Percentiles rank a stretch among this genome's conserved stretches.
phyloP scores from a whole-genome alignment of 2,329 filamentous ascomycete genomes.

The Talaromyces sp. region DNA sequence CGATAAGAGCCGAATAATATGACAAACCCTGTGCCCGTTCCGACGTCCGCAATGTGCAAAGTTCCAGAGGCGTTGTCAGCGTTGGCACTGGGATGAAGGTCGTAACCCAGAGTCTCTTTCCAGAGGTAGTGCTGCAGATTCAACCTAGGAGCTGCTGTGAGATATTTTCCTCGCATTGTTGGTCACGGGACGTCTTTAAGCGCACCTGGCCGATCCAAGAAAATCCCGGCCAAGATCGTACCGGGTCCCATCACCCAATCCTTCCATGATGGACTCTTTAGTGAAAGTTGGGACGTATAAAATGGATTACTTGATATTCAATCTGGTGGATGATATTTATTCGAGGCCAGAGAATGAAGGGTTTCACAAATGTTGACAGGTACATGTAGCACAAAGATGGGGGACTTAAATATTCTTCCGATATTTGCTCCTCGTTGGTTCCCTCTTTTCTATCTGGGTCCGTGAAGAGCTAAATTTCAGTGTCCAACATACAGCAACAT shows the following conservation, averaged over 20 bases:
- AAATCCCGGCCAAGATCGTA: slow-evolving; percentile 6
- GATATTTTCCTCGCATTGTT: not conserved
- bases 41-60: slow-evolving; percentile 2
- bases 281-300: not conserved
- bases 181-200: too few relatives aligned
- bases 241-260: not conserved
- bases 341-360: not conserved
- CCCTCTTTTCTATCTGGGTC: not conserved
- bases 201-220: slow-evolving; percentile 1
- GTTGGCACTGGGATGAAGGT: not conserved
- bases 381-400: not conserved
- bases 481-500: not conserved
- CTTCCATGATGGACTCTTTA: not conserved
- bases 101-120: slow-evolving; percentile 3
- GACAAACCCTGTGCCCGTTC: slow-evolving; percentile 1
- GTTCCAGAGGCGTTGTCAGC: not conserved
- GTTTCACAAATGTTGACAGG: not conserved
- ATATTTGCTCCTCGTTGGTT: not conserved
- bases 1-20: not conserved
- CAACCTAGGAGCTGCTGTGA: not conserved
- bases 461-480: not conserved
- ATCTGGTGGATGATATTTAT: not conserved
- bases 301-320: not conserved
- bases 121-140: slow-evolving; percentile 4
- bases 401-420: not conserved